A percentile compares a stretch with the other conserved stretches of the same genome.
Conservation (phyloP, 148 eudicot species). For the Oxyria digyna region DNA sequence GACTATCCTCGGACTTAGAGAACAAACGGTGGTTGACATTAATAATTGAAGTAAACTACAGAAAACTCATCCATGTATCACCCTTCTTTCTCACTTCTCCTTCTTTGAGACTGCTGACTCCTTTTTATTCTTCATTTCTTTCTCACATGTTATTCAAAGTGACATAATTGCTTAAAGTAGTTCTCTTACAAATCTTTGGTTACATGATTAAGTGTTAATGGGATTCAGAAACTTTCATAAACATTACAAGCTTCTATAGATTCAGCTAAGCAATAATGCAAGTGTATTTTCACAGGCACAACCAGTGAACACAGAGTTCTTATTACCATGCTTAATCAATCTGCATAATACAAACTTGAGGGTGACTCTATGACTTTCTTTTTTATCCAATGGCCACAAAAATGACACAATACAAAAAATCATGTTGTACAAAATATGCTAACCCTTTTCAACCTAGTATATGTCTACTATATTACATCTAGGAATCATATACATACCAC, state of each 20-base stretch:
- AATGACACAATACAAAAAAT: slow-evolving; percentile 12
- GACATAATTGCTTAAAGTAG: too few species aligned
- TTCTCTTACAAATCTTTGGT: too few species aligned
- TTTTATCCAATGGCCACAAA: slow-evolving; percentile 22
- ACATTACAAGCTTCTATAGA: neutral
- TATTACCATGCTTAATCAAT: neutral
- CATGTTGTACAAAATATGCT: slow-evolving; percentile 34
- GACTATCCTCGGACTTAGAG: too few species aligned
- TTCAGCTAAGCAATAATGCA: neutral
- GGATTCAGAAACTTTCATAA: neutral
- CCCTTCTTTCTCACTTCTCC: too few species aligned
- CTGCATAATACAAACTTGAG: neutral
- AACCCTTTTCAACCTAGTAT: slow-evolving; percentile 20
- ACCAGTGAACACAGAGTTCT: neutral
- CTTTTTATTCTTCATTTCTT: too few species aligned
- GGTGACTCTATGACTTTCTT: neutral
- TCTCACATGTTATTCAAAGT: too few species aligned
- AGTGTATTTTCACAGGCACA: neutral
- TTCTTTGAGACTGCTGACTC: too few species aligned
- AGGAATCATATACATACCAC: slow-evolving; percentile 23
- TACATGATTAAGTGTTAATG: neutral
- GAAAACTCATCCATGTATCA: too few species aligned
- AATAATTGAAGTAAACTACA: too few species aligned
- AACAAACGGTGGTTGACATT: too few species aligned
- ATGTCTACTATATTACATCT: slow-evolving; percentile 25